Conservation (phyloP, 139 green algal genomes). For the Parachlorella kessleri region DNA sequence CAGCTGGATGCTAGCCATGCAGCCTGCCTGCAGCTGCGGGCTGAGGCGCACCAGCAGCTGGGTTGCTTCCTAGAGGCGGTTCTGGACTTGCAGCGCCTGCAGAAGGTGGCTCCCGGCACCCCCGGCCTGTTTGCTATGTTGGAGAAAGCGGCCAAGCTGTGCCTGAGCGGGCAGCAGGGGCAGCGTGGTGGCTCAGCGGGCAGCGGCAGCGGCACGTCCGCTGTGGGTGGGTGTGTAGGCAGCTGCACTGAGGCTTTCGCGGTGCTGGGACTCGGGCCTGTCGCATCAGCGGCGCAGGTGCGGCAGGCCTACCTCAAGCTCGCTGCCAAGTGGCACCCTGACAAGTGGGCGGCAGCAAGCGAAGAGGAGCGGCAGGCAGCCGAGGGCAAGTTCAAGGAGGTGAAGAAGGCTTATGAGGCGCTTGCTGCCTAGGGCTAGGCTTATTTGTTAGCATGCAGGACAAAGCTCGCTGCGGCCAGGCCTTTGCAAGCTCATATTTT, state of each 20-base stretch:
- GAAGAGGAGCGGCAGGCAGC: constrained; percentile 20
- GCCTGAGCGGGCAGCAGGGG: neutral
- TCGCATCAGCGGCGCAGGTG: constrained; percentile 29
- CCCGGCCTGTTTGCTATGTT: constrained; percentile 41
- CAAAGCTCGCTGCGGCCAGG: too few species aligned
- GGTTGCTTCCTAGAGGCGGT: constrained; percentile 33
- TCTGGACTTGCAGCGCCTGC: constrained; percentile 41
- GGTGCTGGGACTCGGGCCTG: constrained; percentile 17
- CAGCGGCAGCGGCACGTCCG: neutral
- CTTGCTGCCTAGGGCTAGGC: neutral
- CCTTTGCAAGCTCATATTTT: too few species aligned
- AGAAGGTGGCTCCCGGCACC: constrained; percentile 18
- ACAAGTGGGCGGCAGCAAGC: constrained; percentile 49
- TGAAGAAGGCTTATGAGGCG: constrained; percentile 38
- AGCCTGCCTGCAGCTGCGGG: constrained; percentile 14
- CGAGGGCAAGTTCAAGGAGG: constrained; percentile 35
- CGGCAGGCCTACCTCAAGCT: constrained; percentile 54
- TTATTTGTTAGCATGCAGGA: too few species aligned
- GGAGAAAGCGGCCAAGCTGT: constrained; percentile 38
- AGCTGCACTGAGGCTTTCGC: constrained; percentile 6
- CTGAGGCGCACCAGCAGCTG: constrained; percentile 26
- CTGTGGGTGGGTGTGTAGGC: neutral
- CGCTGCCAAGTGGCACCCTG: constrained; percentile 50
- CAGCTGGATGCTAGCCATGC: constrained; percentile 11
- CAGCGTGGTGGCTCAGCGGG: too few species aligned